Evolutionary conservation across 2,329 filamentous ascomycete genomes (phyloP).

Genomic region (Dactylellina leptospora): DNA sequence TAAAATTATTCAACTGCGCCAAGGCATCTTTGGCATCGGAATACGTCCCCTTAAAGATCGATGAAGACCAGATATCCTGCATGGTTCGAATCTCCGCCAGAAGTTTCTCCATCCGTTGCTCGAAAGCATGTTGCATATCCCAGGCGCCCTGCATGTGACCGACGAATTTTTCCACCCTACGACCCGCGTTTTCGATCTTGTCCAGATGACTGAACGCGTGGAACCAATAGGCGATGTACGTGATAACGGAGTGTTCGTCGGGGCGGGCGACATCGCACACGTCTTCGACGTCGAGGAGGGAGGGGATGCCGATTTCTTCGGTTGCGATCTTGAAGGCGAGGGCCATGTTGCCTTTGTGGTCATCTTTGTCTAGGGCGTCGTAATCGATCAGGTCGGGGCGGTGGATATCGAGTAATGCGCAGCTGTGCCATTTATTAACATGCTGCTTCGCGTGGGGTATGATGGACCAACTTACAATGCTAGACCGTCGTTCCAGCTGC

Average conservation of each 20-base stretch:
- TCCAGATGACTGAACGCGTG: constrained; percentile 99
- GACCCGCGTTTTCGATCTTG: constrained; percentile 94
- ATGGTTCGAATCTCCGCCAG: constrained; percentile 78
- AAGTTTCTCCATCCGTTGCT: constrained; percentile 85
- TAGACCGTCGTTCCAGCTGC: constrained; percentile 95
- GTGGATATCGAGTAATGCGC: constrained; percentile 94
- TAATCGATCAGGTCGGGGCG: constrained; percentile 97
- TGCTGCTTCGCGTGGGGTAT: too few species aligned
- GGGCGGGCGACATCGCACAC: constrained; percentile 96
- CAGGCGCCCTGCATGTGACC: constrained; percentile 98
- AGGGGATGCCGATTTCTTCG: constrained; percentile 95
- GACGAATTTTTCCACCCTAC: constrained; percentile 97
- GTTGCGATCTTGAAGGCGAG: constrained; percentile 95
- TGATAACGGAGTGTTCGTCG: constrained; percentile 97
- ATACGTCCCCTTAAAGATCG: constrained; percentile 90
- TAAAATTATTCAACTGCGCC: constrained; percentile 83
- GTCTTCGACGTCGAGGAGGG: constrained; percentile 95
- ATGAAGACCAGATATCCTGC: constrained; percentile 76
- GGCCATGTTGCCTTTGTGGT: constrained; percentile 97
- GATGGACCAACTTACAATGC: constrained; percentile 71
- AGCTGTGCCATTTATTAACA: constrained; percentile 62
- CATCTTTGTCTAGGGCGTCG: constrained; percentile 89
- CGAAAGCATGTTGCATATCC: constrained; percentile 99
- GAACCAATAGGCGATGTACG: constrained; percentile 99
- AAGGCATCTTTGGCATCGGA: constrained; percentile 89